Percentiles rank a stretch among this genome's conserved stretches.
These are phyloP conservation scores for Colletotrichum liriopes DNA, from an alignment of 2,329 filamentous ascomycete species.

Conservation along the genomic window DNA sequence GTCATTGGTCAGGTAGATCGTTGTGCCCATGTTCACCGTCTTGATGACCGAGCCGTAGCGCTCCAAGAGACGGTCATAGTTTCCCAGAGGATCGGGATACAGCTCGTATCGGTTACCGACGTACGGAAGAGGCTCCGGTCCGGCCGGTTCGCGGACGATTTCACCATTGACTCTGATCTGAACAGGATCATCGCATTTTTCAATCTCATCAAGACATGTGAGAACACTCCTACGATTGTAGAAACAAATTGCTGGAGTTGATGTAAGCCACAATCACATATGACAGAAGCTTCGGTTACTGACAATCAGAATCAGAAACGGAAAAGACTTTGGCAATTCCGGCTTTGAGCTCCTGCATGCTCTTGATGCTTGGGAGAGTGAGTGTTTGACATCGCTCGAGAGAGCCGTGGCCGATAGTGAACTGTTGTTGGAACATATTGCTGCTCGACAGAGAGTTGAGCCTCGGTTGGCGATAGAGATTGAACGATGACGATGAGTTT, in stretches of 20 bases:
- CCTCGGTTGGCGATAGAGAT: neutral
- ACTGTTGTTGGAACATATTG: slow-evolving; percentile 29
- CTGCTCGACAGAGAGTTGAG: too few relatives aligned
- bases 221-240: slow-evolving; percentile 15
- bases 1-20: slow-evolving; percentile 26
- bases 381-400: slow-evolving; percentile 25
- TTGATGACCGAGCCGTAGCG: slow-evolving; percentile 25
- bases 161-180: slow-evolving; percentile 26
- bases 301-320: slow-evolving; percentile 25
- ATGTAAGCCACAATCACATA: neutral
- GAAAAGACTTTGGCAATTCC: slow-evolving; percentile 25
- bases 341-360: slow-evolving; percentile 28
- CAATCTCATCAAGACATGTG: slow-evolving; percentile 23
- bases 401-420: slow-evolving; percentile 16
- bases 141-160: slow-evolving; percentile 11
- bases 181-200: slow-evolving; percentile 20
- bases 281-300: neutral
- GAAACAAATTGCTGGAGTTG: slow-evolving; percentile 16
- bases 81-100: slow-evolving; percentile 27
- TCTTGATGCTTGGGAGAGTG: slow-evolving; percentile 16
- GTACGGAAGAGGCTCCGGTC: slow-evolving; percentile 12
- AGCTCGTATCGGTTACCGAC: slow-evolving; percentile 32
- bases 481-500: too few relatives aligned
- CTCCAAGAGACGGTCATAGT: slow-evolving; percentile 27
- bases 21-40: slow-evolving; percentile 26